phyloP scores from a whole-genome alignment of 2,329 filamentous ascomycete genomes.

The Aquanectria penicillioides region DNA sequence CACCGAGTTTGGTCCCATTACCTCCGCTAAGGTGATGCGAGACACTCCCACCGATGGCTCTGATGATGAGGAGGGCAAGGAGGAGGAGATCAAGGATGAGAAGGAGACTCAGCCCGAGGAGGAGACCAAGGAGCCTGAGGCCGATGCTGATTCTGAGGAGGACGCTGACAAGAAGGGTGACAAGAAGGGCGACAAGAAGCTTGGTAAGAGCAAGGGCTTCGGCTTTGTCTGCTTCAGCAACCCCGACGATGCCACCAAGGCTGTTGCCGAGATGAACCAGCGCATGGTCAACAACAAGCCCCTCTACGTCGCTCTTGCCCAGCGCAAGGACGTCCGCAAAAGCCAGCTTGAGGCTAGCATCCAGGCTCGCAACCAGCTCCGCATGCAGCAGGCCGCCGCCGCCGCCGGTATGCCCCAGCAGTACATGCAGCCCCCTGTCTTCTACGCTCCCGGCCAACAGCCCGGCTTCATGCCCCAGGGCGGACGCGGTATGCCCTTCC shows the following conservation, averaged over 20 bases:
- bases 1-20: conserved; percentile 90
- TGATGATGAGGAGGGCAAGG: conserved; percentile 63
- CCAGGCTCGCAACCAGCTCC: conserved; percentile 97
- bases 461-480: conserved; percentile 73
- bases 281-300: conserved; percentile 98
- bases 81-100: conserved; percentile 61
- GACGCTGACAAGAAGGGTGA: conserved; percentile 67
- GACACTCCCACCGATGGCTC: conserved; percentile 72
- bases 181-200: conserved; percentile 69
- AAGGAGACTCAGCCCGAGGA: conserved; percentile 58
- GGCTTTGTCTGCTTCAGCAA: conserved; percentile 99
- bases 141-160: conserved; percentile 57
- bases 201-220: conserved; percentile 99
- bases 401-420: conserved; percentile 88
- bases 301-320: conserved; percentile 95
- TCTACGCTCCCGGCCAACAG: conserved; percentile 87
- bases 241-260: conserved; percentile 98
- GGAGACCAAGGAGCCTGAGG: conserved; percentile 62
- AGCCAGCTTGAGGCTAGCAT: conserved; percentile 99
- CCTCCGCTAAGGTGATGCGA: conserved; percentile 99
- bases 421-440: conserved; percentile 90
- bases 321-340: conserved; percentile 99
- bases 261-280: conserved; percentile 99
- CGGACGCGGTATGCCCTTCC: conserved; percentile 74
- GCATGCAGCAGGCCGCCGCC: conserved; percentile 96